phyloP scores from a whole-genome alignment of 257 asterid species.

The Lycium ferocissimum region DNA sequence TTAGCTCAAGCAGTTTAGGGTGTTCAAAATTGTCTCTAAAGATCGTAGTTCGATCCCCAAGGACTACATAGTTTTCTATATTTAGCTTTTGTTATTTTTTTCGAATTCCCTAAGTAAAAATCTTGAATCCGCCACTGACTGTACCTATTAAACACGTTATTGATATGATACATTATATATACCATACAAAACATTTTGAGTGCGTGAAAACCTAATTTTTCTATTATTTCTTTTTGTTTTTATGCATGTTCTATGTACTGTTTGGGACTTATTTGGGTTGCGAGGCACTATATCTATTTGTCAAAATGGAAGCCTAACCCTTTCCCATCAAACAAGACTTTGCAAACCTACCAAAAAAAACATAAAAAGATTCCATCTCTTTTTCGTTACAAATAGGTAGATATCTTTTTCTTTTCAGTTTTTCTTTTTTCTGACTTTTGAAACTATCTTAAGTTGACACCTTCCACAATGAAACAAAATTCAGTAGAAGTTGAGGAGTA shows the following conservation, averaged over 20 bases:
- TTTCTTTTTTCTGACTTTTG: slow-evolving; percentile 22
- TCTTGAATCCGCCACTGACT: too few relatives aligned
- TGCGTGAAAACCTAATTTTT: too few relatives aligned
- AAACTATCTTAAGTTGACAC: slow-evolving; percentile 22
- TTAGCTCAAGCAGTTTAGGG: too few relatives aligned
- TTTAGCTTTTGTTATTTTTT: too few relatives aligned
- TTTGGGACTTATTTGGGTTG: not conserved
- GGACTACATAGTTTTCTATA: too few relatives aligned
- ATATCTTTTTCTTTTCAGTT: not conserved
- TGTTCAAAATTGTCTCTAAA: too few relatives aligned
- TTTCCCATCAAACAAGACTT: slow-evolving; percentile 27
- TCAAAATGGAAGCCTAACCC: not conserved
- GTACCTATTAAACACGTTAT: too few relatives aligned
- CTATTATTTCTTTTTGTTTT: not conserved
- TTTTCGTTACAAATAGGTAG: slow-evolving; percentile 10
- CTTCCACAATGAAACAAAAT: not conserved
- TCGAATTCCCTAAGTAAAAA: too few relatives aligned
- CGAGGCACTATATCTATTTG: not conserved
- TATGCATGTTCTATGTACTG: not conserved
- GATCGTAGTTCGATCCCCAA: too few relatives aligned
- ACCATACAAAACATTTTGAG: too few relatives aligned
- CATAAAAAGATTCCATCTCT: not conserved
- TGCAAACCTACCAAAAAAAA: slow-evolving; percentile 15
- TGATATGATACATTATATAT: too few relatives aligned
- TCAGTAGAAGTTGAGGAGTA: not conserved